phyloP scores from a whole-genome alignment of 495 filamentous ascomycete species.

The Margaritispora aquatica region DNA sequence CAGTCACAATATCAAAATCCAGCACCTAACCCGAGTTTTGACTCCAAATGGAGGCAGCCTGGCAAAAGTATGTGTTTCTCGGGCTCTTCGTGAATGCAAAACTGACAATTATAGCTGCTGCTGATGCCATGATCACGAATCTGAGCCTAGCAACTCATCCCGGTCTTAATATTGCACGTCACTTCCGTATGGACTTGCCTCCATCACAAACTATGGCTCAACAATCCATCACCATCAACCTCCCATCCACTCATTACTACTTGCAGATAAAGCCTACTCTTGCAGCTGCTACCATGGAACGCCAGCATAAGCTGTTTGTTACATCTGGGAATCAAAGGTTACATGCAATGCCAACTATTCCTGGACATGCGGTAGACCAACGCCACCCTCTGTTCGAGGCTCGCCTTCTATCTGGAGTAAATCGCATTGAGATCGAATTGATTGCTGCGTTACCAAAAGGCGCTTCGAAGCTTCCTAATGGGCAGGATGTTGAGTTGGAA shows the following conservation, averaged over 20 bases:
- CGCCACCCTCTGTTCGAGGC: slow-evolving; percentile 52
- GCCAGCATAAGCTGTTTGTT: slow-evolving; percentile 61
- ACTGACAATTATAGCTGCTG: slow-evolving; percentile 28
- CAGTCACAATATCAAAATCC: slow-evolving; percentile 7
- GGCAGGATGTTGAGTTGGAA: slow-evolving; percentile 61
- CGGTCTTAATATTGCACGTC: slow-evolving; percentile 44
- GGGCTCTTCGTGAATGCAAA: slow-evolving; percentile 19
- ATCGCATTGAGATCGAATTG: slow-evolving; percentile 58
- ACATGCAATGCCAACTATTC: slow-evolving; percentile 33
- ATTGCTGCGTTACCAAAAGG: slow-evolving; percentile 57
- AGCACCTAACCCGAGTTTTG: slow-evolving; percentile 22
- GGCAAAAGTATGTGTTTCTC: slow-evolving; percentile 44
- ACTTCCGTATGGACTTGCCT: slow-evolving; percentile 50
- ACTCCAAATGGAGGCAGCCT: slow-evolving; percentile 34
- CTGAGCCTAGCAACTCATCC: slow-evolving; percentile 62
- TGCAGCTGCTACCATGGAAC: slow-evolving; percentile 42
- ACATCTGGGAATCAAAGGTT: slow-evolving; percentile 41
- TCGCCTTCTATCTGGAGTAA: slow-evolving; percentile 53
- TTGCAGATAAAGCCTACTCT: slow-evolving; percentile 60
- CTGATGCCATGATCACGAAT: slow-evolving; percentile 59
- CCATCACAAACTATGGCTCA: slow-evolving; percentile 55
- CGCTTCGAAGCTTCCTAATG: slow-evolving; percentile 42
- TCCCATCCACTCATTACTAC: slow-evolving; percentile 56
- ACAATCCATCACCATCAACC: slow-evolving; percentile 60
- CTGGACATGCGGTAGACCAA: slow-evolving; percentile 38